Conservation (phyloP, 164 flowering plant species). For the Magnolia kwangsiensis region DNA sequence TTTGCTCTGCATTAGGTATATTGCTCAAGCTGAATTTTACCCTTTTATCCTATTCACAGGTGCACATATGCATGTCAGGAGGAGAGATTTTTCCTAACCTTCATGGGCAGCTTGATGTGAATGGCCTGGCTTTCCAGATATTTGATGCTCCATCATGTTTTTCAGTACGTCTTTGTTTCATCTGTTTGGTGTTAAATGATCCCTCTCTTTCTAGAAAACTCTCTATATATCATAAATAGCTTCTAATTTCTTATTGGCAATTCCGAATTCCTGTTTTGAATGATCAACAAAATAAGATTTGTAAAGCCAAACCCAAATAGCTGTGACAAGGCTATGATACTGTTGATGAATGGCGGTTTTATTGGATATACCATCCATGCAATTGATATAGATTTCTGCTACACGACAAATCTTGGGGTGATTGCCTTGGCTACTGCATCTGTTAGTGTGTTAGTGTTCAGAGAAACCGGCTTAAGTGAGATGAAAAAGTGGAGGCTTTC, state of each 20-base stretch:
- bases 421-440: too few relatives aligned
- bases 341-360: too few relatives aligned
- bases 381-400: too few relatives aligned
- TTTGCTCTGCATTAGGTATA: neutral
- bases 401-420: too few relatives aligned
- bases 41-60: conserved; percentile 36
- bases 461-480: too few relatives aligned
- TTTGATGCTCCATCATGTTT: conserved; percentile 81
- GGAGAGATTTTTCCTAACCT: conserved; percentile 96
- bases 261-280: too few relatives aligned
- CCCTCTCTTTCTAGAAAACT: neutral
- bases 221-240: neutral
- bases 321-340: too few relatives aligned
- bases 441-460: too few relatives aligned
- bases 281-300: too few relatives aligned
- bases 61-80: conserved; percentile 91
- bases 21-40: neutral
- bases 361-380: too few relatives aligned
- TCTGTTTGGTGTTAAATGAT: conserved; percentile 5
- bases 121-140: conserved; percentile 74
- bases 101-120: conserved; percentile 94
- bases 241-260: neutral
- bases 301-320: too few relatives aligned
- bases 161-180: conserved; percentile 50
- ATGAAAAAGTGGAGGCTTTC: too few relatives aligned